Conservation (phyloP, 257 asterid species). For the Penstemon newberryi region DNA sequence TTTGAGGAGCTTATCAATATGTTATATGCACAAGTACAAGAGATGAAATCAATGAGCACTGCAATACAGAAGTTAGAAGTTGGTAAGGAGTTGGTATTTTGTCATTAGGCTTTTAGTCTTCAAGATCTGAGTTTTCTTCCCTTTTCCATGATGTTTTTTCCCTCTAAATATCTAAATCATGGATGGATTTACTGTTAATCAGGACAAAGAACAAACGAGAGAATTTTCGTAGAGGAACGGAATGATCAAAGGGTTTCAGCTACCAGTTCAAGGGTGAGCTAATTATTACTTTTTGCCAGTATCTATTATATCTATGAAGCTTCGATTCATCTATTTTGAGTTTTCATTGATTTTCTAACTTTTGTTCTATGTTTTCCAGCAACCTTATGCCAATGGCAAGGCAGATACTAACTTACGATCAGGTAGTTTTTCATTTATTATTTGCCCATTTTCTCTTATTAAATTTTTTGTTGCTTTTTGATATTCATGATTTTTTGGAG, state of each 20-base stretch:
- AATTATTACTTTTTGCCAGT: background rate
- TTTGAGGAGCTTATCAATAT: conserved; percentile 75
- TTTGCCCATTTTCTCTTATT: conserved; percentile 4
- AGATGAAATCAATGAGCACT: conserved; percentile 84
- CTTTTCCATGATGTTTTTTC: background rate
- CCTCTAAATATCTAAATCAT: conserved; percentile 11
- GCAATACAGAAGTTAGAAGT: conserved; percentile 78
- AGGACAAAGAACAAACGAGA: conserved; percentile 60
- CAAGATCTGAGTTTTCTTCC: conserved; percentile 1
- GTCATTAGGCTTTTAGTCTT: background rate
- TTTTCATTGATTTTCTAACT: conserved; percentile 24
- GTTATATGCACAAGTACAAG: conserved; percentile 70
- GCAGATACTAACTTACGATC: conserved; percentile 48
- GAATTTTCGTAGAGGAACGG: conserved; percentile 40
- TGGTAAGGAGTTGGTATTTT: conserved; percentile 34
- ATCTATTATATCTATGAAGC: background rate
- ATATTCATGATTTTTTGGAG: conserved; percentile 19
- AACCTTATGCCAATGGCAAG: conserved; percentile 72
- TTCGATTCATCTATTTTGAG: background rate
- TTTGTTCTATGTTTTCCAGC: conserved; percentile 51
- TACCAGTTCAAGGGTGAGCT: conserved; percentile 63
- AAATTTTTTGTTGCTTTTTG: conserved; percentile 2
- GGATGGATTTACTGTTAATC: conserved; percentile 25
- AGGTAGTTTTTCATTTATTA: conserved; percentile 50
- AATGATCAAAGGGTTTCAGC: conserved; percentile 41